Evolutionary conservation across 2,329 filamentous ascomycete species (phyloP).

Genomic region (Arthroderma sp.): DNA sequence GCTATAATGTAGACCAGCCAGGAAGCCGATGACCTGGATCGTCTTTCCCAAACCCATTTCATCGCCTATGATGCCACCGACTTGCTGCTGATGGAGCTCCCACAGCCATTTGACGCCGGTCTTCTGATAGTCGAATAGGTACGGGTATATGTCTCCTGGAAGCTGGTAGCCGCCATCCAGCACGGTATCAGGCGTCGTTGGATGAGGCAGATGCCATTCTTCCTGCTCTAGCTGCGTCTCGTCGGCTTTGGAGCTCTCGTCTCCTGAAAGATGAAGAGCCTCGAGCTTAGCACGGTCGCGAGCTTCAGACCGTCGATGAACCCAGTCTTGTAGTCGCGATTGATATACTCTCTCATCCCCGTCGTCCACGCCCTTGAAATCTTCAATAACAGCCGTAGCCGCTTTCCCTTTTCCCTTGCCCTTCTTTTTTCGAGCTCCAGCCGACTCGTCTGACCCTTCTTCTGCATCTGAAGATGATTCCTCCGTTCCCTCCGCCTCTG

Average conservation of each 20-base stretch:
- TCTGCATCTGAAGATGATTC: constrained; percentile 14
- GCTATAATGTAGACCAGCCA: constrained; percentile 87
- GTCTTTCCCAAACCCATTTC: constrained; percentile 99
- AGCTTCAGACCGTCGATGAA: constrained; percentile 49
- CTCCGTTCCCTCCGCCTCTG: constrained; percentile 12
- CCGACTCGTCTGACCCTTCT: constrained; percentile 11
- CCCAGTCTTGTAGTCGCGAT: constrained; percentile 62
- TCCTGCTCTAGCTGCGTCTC: constrained; percentile 31
- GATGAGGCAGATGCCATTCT: constrained; percentile 81
- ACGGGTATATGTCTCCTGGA: constrained; percentile 85
- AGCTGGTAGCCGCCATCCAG: constrained; percentile 67
- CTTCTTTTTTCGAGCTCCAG: constrained; percentile 17
- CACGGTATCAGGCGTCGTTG: constrained; percentile 61
- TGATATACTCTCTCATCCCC: constrained; percentile 77
- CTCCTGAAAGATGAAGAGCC: constrained; percentile 22
- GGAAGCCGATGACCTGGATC: constrained; percentile 64
- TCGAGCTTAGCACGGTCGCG: constrained; percentile 37
- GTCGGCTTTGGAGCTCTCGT: constrained; percentile 24
- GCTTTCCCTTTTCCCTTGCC: constrained; percentile 22
- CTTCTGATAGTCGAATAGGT: constrained; percentile 92
- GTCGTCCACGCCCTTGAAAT: constrained; percentile 63
- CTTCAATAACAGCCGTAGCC: constrained; percentile 36
- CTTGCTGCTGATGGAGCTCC: constrained; percentile 76
- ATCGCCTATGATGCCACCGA: constrained; percentile 89
- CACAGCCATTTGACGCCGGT: constrained; percentile 94